Evolutionary conservation across 2,329 filamentous ascomycete genomes (phyloP).

Genomic region (Colletotrichum camelliae): DNA sequence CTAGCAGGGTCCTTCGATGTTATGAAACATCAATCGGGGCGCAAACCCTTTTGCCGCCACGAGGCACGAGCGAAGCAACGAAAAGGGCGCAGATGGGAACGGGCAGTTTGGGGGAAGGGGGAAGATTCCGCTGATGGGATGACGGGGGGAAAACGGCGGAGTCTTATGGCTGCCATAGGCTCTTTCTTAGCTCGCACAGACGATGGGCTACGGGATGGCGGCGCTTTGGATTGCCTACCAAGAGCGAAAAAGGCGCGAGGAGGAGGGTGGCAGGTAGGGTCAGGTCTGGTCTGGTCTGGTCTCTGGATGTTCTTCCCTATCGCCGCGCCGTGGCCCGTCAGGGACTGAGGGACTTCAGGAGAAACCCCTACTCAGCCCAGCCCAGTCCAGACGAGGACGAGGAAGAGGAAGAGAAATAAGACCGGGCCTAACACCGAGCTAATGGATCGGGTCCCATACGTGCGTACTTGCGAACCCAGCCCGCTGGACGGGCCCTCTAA

Average conservation of each 20-base stretch:
- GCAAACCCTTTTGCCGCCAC: not conserved
- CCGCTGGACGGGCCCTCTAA: not conserved
- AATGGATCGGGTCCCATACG: constrained; percentile 1
- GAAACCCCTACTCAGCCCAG: not conserved
- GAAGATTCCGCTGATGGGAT: not conserved
- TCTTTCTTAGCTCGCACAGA: constrained; percentile 8
- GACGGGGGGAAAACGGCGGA: constrained; percentile 1
- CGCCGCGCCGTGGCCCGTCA: not conserved
- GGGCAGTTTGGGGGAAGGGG: not conserved
- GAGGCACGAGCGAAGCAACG: not conserved
- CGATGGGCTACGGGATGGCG: not conserved
- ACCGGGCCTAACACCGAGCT: constrained; percentile 3
- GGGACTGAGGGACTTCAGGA: not conserved
- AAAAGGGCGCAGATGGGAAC: not conserved
- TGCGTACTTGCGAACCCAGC: constrained; percentile 8
- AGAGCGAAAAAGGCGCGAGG: not conserved
- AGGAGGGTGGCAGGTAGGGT: not conserved
- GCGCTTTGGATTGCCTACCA: not conserved
- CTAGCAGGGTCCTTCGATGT: constrained; percentile 9
- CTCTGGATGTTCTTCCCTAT: not conserved
- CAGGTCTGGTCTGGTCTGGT: not conserved
- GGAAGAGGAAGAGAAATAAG: not conserved
- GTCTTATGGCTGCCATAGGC: constrained; percentile 6
- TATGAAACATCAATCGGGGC: not conserved
- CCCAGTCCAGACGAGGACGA: not conserved